phyloP scores from a whole-genome alignment of 1,284 basidiomycete species.

The Termitomyces sp. region DNA sequence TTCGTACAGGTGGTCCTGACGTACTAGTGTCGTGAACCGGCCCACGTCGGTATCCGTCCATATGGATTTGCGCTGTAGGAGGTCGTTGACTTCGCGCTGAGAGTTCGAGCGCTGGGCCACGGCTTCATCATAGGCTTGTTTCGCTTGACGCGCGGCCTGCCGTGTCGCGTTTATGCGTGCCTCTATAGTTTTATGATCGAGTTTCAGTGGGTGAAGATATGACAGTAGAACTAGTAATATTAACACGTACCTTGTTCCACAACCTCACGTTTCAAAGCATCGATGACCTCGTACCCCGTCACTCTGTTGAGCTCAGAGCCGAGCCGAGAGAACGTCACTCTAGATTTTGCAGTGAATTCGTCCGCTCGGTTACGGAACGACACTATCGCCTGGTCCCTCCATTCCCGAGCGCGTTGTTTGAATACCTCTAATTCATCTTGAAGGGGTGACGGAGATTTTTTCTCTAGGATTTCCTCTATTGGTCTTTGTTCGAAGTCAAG shows the following conservation, averaged over 20 bases:
- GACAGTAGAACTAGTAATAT: slow-evolving; percentile 5
- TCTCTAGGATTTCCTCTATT: slow-evolving; percentile 5
- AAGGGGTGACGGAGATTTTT: slow-evolving; percentile 10
- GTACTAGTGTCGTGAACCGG: slow-evolving; percentile 81
- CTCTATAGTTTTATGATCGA: slow-evolving; percentile 43
- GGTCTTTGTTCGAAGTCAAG: slow-evolving; percentile 4
- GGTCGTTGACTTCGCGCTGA: slow-evolving; percentile 86
- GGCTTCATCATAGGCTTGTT: slow-evolving; percentile 69
- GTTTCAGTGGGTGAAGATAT: background rate
- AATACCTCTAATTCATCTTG: slow-evolving; percentile 27
- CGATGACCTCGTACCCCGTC: slow-evolving; percentile 89
- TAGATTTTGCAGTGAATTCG: slow-evolving; percentile 50
- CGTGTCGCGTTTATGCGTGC: slow-evolving; percentile 56
- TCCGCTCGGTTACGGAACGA: slow-evolving; percentile 51
- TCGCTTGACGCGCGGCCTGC: slow-evolving; percentile 60
- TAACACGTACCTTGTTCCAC: slow-evolving; percentile 66
- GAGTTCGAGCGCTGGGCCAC: slow-evolving; percentile 72
- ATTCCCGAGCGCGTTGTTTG: slow-evolving; percentile 43
- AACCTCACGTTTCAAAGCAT: slow-evolving; percentile 75
- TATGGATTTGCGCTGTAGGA: slow-evolving; percentile 82
- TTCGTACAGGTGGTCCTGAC: slow-evolving; percentile 81
- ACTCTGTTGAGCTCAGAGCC: slow-evolving; percentile 78
- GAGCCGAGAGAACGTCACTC: slow-evolving; percentile 62
- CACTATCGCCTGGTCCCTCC: slow-evolving; percentile 45
- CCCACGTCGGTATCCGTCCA: slow-evolving; percentile 84